Evolutionary conservation across 2,329 filamentous ascomycete species (phyloP), one percentile per base, ranked within the genome.

Genomic region (Lachnellula cervina): DNA sequence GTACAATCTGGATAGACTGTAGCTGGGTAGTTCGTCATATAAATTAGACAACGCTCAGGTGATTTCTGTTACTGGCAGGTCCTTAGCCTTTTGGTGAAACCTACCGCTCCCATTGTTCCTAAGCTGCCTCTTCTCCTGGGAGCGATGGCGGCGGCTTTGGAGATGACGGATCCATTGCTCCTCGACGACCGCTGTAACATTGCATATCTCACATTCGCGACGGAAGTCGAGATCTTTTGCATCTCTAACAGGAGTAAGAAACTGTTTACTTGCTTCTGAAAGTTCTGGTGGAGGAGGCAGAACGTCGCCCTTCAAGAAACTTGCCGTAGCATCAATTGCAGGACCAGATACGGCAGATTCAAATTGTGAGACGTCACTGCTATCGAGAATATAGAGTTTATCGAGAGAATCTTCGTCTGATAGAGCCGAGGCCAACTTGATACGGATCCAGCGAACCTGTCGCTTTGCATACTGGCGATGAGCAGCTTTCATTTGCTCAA

Each of bases 391-490:
- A 69, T 89, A 97, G 1, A 97, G 75, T 37, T 76, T 81, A 21
- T 80, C 71, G 50, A 82, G 68, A 1, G 77, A 75, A 8, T 76
- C 72, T 16, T 77, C 72, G 17, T 82, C 79, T 38, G 74, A 77
- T 28, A 94, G 74, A 1, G 85, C 82, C 9, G 86, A 84, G 43
- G 94, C 79, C 25, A 96, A 80, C 68, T 96, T 96, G 62, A 87
- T 82, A 16, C 87, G 82, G 54, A 97, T 95, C 90, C 92, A 99
- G 56, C 86, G 83, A 17, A 89, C 76, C 70, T 99, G 94, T 7
- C 87, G 83, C 58, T 84, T 88, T 2, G 93, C 89, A 68, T 99
- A 99, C 63, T 92, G 90, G 9, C 90, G 81, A 0, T 92, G 99
- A 2, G 89, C 89, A 5, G 83, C 80, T 69, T 95, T 90, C 60